A percentile compares a stretch with the other conserved stretches of the same genome.
These are phyloP conservation scores for Cryphonectria radicalis DNA, from an alignment of 2,329 filamentous ascomycete species.

Conservation along the genomic window DNA sequence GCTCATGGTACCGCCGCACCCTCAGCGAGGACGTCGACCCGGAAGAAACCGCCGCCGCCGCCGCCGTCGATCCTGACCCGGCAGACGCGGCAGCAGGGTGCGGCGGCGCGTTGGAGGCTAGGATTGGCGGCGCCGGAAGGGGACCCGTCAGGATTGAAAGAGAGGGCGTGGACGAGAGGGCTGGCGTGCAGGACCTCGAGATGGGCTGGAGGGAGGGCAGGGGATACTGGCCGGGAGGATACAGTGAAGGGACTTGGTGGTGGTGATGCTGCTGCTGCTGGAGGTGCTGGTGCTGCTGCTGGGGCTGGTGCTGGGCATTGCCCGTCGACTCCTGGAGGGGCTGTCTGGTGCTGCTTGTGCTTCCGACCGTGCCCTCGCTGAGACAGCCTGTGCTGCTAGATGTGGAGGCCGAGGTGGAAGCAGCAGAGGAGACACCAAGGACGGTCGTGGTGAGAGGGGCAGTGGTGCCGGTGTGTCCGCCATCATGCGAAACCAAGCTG, in stretches of 20 bases:
- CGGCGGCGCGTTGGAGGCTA: conserved; percentile 14
- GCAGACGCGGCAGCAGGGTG: conserved; percentile 37
- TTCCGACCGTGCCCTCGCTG: conserved; percentile 1
- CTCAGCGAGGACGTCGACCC: conserved; percentile 30
- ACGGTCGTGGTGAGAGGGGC: no score
- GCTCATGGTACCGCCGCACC: conserved; percentile 39
- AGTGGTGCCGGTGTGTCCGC: background rate
- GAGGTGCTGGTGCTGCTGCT: background rate
- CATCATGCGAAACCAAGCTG: conserved; percentile 15
- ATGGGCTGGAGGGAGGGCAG: conserved; percentile 22
- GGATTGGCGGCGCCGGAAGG: conserved; percentile 24
- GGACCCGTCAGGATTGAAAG: conserved; percentile 42
- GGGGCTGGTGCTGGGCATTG: conserved; percentile 49
- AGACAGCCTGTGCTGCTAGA: conserved; percentile 3
- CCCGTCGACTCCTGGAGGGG: conserved; percentile 58
- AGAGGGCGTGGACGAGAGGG: conserved; percentile 43
- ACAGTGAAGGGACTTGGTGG: conserved; percentile 35
- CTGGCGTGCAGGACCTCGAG: conserved; percentile 27
- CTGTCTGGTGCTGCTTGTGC: conserved; percentile 37
- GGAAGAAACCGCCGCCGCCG: conserved; percentile 1
- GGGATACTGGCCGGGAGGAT: conserved; percentile 25
- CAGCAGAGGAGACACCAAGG: background rate
- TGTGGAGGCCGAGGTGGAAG: background rate
- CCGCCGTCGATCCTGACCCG: background rate
- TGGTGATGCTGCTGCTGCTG: conserved; percentile 51